Base-by-base conservation (phyloP, 768 basidiomycete genomes). In the Russula ochroleuca region DNA sequence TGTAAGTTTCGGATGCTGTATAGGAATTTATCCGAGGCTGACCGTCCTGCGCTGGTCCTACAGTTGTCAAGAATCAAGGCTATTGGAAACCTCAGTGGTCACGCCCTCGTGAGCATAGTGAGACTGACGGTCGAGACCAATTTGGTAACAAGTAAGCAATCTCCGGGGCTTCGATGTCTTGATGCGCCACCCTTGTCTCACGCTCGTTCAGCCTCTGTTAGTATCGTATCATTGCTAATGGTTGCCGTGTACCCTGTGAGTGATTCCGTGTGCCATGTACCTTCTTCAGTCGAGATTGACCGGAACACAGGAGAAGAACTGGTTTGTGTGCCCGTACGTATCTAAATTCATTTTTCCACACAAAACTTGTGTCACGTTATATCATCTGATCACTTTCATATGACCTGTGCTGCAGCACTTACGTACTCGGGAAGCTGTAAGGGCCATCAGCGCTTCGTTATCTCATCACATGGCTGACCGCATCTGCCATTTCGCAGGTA, bases 61-160 rank as follows among this genome's bases (percentile, higher is more conserved):
- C 11, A 61, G 59, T 25, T 60, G 21, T 4, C 2, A 8, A 7
- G 1, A 23, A 48, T 48, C 2, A 33, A 19, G 7, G 19, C 8
- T 3, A 49, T 15, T 31, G 69, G 53, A 15, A 4, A 3, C 2
- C 31, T 43, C 19, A 57, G 40, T 14, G 21, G 5, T 5, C 55
- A 70, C n/a, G 43, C 67, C 25, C 43, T 73, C 2, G 33, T 61
- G 1, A 65, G 63, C 7, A 61, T 72, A 9, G 67, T 73, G 3
- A 65, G 68, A 7, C 38, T 73, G 40, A 71, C 72, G 2, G 49
- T 73, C 17, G 71, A 73, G 61, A 69, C 72, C 1, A 72, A 71
- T 49, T 13, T 63, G 0, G 53, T 70, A 65, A 31, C 68, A 53
- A 47, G 68, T 64, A 31, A 37, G 53, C 28, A 14, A 43, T 14